These are phyloP conservation scores for Ganoderma meredithae DNA, from an alignment of 1,284 basidiomycete genomes.

Conservation along the genomic window DNA sequence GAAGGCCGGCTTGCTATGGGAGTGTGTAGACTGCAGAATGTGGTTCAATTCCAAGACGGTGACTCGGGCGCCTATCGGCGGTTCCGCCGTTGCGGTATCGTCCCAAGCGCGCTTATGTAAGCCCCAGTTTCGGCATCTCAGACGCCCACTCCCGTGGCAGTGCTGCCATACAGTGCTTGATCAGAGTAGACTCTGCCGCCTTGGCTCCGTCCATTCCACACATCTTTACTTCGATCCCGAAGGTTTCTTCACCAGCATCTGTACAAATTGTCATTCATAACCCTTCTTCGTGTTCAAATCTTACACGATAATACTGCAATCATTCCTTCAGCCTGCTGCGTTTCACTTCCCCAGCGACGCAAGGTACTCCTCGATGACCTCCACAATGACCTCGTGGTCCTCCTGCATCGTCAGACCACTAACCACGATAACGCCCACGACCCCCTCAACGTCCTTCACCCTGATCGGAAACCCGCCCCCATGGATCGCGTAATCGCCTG, in stretches of 20 bases:
- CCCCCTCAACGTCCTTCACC: conserved; percentile 44
- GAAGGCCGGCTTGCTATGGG: background rate
- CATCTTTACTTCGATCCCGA: background rate
- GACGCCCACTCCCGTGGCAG: too few species aligned
- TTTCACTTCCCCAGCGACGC: conserved; percentile 24
- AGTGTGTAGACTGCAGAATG: background rate
- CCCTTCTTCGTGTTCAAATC: background rate
- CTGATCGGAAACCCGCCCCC: conserved; percentile 46
- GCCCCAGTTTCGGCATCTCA: too few species aligned
- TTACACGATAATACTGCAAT: conserved; percentile 5
- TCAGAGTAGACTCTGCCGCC: too few species aligned
- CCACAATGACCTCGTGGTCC: conserved; percentile 45
- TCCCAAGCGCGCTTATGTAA: too few species aligned
- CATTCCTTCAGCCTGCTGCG: too few species aligned
- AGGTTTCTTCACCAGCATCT: background rate
- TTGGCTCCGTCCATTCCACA: background rate
- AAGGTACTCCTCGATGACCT: conserved; percentile 43
- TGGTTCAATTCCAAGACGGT: conserved; percentile 20
- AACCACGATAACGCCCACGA: conserved; percentile 46
- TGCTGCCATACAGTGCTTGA: too few species aligned
- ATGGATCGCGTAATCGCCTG: conserved; percentile 42
- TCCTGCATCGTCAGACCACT: conserved; percentile 44
- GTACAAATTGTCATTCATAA: background rate
- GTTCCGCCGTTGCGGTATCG: too few species aligned
- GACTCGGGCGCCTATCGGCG: background rate